Evolutionary conservation across 2,329 filamentous ascomycete species (phyloP).

Genomic region (Colletotrichum nymphaeae): DNA sequence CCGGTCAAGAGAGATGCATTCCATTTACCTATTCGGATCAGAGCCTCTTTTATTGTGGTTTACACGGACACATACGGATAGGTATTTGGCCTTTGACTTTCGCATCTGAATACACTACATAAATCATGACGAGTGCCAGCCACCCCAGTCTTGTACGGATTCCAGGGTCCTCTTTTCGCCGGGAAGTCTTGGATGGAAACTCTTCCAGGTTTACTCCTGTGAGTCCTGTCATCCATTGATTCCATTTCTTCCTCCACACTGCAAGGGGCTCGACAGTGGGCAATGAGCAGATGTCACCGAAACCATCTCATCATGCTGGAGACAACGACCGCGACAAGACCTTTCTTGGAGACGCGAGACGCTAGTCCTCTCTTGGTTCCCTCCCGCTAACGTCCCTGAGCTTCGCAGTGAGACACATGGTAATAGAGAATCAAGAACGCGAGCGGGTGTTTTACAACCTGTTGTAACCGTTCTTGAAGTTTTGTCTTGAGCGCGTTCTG

Average conservation of each 20-base stretch:
- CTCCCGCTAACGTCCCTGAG: not conserved
- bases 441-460: not conserved
- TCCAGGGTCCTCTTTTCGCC: not conserved
- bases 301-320: constrained; percentile 20
- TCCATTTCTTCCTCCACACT: constrained; percentile 19
- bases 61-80: not conserved
- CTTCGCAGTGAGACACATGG: not conserved
- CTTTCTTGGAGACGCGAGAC: not conserved
- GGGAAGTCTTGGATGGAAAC: not conserved
- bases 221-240: not conserved
- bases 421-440: not conserved
- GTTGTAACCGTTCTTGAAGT: not conserved
- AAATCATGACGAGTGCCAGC: not conserved
- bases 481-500: not conserved
- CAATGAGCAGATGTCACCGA: constrained; percentile 25
- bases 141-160: not conserved
- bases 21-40: not conserved
- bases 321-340: not conserved
- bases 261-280: constrained; percentile 19
- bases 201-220: not conserved
- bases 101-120: not conserved
- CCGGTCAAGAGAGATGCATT: not conserved
- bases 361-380: not conserved
- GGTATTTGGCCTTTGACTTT: not conserved
- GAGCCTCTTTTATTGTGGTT: not conserved